Conservation (phyloP, 495 filamentous ascomycete genomes). For the Aspergillus asperescens region DNA sequence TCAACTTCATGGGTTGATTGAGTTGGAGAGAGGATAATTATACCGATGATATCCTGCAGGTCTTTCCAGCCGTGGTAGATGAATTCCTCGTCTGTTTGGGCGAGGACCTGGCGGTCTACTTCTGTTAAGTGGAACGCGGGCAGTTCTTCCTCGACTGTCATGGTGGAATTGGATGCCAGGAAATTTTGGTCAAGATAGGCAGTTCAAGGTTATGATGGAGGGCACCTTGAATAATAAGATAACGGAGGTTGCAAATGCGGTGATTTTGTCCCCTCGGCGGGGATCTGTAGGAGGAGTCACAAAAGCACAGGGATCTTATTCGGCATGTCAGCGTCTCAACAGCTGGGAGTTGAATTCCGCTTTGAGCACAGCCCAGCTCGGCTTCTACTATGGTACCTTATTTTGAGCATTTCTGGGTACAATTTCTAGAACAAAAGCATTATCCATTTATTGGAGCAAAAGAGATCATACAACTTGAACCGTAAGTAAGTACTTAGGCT, state of each 20-base stretch:
- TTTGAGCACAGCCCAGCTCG: no score
- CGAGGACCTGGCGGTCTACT: conserved; percentile 58
- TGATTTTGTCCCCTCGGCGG: conserved; percentile 2
- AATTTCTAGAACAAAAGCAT: no score
- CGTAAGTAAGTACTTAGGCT: no score
- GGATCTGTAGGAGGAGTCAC: background rate
- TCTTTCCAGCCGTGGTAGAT: conserved; percentile 63
- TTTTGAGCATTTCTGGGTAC: background rate
- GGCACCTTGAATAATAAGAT: no score
- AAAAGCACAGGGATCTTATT: background rate
- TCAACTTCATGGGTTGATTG: background rate
- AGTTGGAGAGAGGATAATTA: conserved; percentile 11
- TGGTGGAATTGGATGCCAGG: conserved; percentile 1
- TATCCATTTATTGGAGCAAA: no score
- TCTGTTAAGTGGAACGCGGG: conserved; percentile 60
- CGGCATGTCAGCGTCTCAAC: background rate
- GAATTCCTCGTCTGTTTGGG: conserved; percentile 67
- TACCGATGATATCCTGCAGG: conserved; percentile 62
- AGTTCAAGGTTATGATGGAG: no score
- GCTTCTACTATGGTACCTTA: no score
- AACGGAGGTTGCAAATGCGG: background rate
- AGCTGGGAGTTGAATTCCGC: background rate
- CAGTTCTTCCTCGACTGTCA: conserved; percentile 13
- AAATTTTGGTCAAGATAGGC: conserved; percentile 17
- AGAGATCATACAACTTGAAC: no score